Evolutionary conservation across 768 basidiomycete genomes (phyloP), one percentile per base, ranked within the genome.

Genomic region (Leccinum subgranulosum): DNA sequence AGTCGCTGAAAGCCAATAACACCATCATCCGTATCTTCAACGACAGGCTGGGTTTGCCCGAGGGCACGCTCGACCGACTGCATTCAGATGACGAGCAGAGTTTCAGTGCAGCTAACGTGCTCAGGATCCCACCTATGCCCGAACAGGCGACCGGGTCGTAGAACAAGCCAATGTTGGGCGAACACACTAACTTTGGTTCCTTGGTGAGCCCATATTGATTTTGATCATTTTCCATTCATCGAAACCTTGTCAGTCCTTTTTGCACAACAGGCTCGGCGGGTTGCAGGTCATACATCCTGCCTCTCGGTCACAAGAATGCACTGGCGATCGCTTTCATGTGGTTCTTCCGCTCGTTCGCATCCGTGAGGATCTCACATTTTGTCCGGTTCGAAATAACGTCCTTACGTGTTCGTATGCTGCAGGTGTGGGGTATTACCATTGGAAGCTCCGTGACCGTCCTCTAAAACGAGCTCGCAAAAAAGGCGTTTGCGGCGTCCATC

Each of bases 1-100:
- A 82, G 63, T 85, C 84, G 0, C 64, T 84, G 41, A 79, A 77
- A 11, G 73, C 88, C 34, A 86, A 84, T 69, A 67, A 76, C 25
- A 78, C 77, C 0, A 49, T 87, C 8, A 69, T 89, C 31, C 72
- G 73, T 7, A 71, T 85, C 17, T 31, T 31, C 29, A 11, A 31
- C 25, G 25, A 25, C 25, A 25, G 4, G 25, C 25, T 25, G 25
- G 25, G 25, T 4, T 25, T 25, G 25, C 10, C 9, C 15, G 25
- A 25, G 25, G 25, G 25, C 25, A 25, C 25, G 25, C 25, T 25
- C 25, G 25, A 25, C 25, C 25, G 15, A 17, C 34, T 36, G 14
- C 34, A 36, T 6, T 36, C 5, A 6, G 34, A 36, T 36, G 15
- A 36, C 15, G 34, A 36, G 15, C 34, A 6, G 1, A 36, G 34